Conservation (phyloP, 2,329 filamentous ascomycete genomes). For the Coniochaeta ligniaria region DNA sequence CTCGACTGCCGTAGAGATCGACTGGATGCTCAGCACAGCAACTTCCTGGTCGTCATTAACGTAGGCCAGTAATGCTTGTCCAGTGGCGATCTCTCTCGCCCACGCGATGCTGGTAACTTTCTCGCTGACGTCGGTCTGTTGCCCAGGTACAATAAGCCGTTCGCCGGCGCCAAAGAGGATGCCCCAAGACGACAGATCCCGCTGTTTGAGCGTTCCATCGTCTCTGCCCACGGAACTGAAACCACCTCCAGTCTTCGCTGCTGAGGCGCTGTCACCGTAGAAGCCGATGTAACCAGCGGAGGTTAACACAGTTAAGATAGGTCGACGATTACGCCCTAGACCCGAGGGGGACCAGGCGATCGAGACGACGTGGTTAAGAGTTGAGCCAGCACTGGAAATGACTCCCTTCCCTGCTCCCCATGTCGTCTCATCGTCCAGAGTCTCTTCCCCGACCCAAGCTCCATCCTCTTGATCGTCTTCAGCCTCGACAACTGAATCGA, state of each 20-base stretch:
- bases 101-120: constrained; percentile 46
- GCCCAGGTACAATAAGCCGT: constrained; percentile 39
- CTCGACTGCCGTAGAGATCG: constrained; percentile 19
- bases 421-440: constrained; percentile 11
- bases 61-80: constrained; percentile 42
- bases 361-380: constrained; percentile 46
- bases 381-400: constrained; percentile 39
- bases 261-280: constrained; percentile 37
- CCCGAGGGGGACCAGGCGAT: constrained; percentile 53
- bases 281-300: constrained; percentile 42
- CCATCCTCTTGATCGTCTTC: constrained; percentile 13
- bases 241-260: constrained; percentile 6
- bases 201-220: constrained; percentile 16
- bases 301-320: constrained; percentile 43
- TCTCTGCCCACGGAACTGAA: constrained; percentile 11
- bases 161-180: constrained; percentile 51
- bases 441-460: constrained; percentile 18
- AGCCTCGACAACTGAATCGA: constrained; percentile 10
- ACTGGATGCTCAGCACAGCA: constrained; percentile 41
- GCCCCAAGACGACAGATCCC: constrained; percentile 36
- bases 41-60: constrained; percentile 42
- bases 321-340: constrained; percentile 45
- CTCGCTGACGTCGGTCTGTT: constrained; percentile 31
- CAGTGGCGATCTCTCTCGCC: constrained; percentile 34
- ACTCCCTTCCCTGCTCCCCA: constrained; percentile 37